phyloP scores from a whole-genome alignment of 1,139 yeast species.

The Nakaseomyces sp. region DNA sequence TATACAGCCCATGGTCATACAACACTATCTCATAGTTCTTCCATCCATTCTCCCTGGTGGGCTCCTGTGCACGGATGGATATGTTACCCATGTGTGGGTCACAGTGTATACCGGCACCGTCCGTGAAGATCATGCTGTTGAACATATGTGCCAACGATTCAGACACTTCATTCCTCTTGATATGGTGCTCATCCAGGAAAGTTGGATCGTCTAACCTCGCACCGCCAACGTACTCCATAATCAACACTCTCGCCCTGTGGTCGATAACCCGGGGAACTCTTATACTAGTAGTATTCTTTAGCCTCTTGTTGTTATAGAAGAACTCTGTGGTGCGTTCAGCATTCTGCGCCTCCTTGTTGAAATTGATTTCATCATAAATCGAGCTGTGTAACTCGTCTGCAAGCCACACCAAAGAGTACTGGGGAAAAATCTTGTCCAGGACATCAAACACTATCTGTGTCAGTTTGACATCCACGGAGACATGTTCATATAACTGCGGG shows the following conservation, averaged over 20 bases:
- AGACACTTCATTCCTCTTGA: slow-evolving; percentile 71
- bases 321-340: slow-evolving; percentile 60
- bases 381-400: slow-evolving; percentile 85
- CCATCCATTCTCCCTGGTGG: slow-evolving; percentile 15
- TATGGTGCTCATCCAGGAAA: slow-evolving; percentile 52
- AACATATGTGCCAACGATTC: slow-evolving; percentile 82
- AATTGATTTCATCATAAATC: slow-evolving; percentile 81
- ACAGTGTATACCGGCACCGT: slow-evolving; percentile 86
- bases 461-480: slow-evolving; percentile 77
- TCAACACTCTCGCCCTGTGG: slow-evolving; percentile 61
- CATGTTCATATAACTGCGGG: slow-evolving; percentile 78
- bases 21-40: slow-evolving; percentile 85
- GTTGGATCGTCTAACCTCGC: slow-evolving; percentile 70
- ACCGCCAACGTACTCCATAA: slow-evolving; percentile 85
- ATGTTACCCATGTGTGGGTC: slow-evolving; percentile 98
- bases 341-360: slow-evolving; percentile 76
- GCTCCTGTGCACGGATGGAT: slow-evolving; percentile 53
- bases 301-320: slow-evolving; percentile 39
- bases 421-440: slow-evolving; percentile 78
- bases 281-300: slow-evolving; percentile 57
- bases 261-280: slow-evolving; percentile 65
- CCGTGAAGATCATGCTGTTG: slow-evolving; percentile 91
- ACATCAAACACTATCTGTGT: slow-evolving; percentile 68
- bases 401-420: slow-evolving; percentile 87
- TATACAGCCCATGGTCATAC: slow-evolving; percentile 90